These are phyloP conservation scores for Singerocomus inundabilis DNA, from an alignment of 1,284 basidiomycete species.

Conservation along the genomic window DNA sequence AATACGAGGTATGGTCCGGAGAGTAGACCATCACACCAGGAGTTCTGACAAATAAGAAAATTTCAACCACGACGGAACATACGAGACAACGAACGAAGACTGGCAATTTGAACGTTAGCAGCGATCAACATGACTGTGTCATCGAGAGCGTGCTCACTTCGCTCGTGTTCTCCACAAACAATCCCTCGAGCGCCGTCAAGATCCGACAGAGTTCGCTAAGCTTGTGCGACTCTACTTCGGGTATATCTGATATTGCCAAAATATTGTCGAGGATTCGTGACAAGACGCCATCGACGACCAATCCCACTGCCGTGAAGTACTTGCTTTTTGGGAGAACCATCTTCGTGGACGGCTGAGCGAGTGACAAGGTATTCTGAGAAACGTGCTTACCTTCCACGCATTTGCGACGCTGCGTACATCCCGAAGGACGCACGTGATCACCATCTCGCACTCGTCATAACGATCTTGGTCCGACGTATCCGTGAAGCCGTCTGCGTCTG, in stretches of 20 bases:
- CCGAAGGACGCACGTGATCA: slow-evolving; percentile 65
- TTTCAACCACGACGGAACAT: slow-evolving; percentile 92
- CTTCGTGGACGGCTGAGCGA: slow-evolving; percentile 36
- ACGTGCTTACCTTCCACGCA: slow-evolving; percentile 66
- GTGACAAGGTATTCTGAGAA: not conserved
- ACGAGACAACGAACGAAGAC: slow-evolving; percentile 70
- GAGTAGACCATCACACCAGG: slow-evolving; percentile 53
- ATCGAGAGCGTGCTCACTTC: slow-evolving; percentile 41
- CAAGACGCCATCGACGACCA: slow-evolving; percentile 72
- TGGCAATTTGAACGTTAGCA: slow-evolving; percentile 28
- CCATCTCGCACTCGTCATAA: slow-evolving; percentile 75
- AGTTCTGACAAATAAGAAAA: slow-evolving; percentile 91
- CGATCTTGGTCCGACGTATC: slow-evolving; percentile 74
- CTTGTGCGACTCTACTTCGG: slow-evolving; percentile 84
- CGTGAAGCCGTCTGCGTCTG: slow-evolving; percentile 68
- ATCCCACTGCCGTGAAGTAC: slow-evolving; percentile 71
- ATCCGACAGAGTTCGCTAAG: slow-evolving; percentile 81
- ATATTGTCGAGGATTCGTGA: slow-evolving; percentile 73
- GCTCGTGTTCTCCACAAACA: slow-evolving; percentile 70
- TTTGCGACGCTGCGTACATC: slow-evolving; percentile 65
- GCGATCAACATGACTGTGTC: not conserved
- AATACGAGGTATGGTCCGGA: slow-evolving; percentile 1
- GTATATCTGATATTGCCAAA: slow-evolving; percentile 83
- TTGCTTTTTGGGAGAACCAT: slow-evolving; percentile 59
- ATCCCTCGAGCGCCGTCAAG: slow-evolving; percentile 73